Percentiles rank a stretch among this genome's conserved stretches.
Conservation (phyloP, 2,329 filamentous ascomycete genomes). For the Rutstroemia sp. region DNA sequence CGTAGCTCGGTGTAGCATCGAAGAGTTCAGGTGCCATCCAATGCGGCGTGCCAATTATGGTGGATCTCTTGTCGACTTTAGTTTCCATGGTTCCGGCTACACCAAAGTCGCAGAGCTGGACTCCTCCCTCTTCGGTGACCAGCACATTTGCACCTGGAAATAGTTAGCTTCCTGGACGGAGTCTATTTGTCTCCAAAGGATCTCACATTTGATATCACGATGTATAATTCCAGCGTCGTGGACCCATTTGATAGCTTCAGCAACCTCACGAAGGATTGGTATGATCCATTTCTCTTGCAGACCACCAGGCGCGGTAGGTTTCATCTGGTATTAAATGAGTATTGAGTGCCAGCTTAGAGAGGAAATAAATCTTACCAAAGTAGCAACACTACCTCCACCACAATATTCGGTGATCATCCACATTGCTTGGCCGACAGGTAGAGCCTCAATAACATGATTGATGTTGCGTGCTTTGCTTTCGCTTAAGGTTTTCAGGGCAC, state of each 20-base stretch:
- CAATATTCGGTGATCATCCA: constrained; percentile 89
- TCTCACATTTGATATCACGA: constrained; percentile 58
- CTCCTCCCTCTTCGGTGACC: constrained; percentile 66
- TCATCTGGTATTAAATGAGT: constrained; percentile 39
- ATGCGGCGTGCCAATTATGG: constrained; percentile 74
- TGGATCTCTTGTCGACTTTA: constrained; percentile 69
- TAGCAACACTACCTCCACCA: constrained; percentile 75
- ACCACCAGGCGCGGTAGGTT: constrained; percentile 56
- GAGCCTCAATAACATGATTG: constrained; percentile 72
- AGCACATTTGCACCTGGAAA: constrained; percentile 58
- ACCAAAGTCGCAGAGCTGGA: constrained; percentile 81
- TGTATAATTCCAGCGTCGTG: constrained; percentile 64
- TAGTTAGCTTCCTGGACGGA: background rate
- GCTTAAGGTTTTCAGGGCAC: constrained; percentile 63
- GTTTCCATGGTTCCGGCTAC: constrained; percentile 72
- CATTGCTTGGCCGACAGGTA: constrained; percentile 70
- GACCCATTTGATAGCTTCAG: constrained; percentile 60
- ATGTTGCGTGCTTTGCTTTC: constrained; percentile 71
- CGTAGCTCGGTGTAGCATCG: constrained; percentile 55
- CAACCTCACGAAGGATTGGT: constrained; percentile 58
- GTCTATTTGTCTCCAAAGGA: background rate
- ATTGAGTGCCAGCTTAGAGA: background rate
- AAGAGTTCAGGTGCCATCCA: constrained; percentile 84
- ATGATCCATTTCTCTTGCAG: constrained; percentile 66
- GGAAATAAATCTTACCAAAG: constrained; percentile 38